A percentile compares a stretch with the other conserved stretches of the same genome.
phyloP scores from a whole-genome alignment of 179 eudicot species.

The Spergularia azorica region DNA sequence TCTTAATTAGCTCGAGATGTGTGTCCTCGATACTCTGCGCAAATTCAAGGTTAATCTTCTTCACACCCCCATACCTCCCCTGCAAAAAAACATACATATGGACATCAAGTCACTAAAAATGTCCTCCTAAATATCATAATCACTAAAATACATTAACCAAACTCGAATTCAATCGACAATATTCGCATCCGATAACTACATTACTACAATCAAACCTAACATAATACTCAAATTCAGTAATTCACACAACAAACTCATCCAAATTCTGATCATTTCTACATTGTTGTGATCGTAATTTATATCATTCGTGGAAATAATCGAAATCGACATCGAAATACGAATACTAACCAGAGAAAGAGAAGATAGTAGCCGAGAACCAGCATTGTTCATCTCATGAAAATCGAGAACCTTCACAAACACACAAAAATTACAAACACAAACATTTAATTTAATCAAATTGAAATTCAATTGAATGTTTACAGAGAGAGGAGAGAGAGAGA shows the following conservation, averaged over 20 bases:
- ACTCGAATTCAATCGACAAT: neutral
- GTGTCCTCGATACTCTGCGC: constrained; percentile 67
- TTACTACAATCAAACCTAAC: neutral
- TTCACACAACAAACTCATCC: neutral
- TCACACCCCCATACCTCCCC: constrained; percentile 76
- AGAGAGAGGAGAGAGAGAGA: constrained; percentile 3
- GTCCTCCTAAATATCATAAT: neutral
- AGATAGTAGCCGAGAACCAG: constrained; percentile 72
- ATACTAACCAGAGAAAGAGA: constrained; percentile 80
- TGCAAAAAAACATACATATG: constrained; percentile 14
- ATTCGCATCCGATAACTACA: neutral
- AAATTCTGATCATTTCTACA: neutral
- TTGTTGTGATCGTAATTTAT: no score
- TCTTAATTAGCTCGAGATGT: constrained; percentile 52
- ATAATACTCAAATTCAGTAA: neutral
- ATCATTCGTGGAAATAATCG: no score
- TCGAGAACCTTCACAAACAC: constrained; percentile 60
- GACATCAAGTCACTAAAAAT: neutral
- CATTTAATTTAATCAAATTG: neutral
- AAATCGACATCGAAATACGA: neutral
- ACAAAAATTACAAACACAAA: neutral
- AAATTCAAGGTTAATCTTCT: constrained; percentile 80
- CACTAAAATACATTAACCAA: neutral
- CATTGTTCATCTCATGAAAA: constrained; percentile 73
- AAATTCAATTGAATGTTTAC: neutral